phyloP scores from a whole-genome alignment of 192 early-diverging fungal species.

The Coemansia sp. region DNA sequence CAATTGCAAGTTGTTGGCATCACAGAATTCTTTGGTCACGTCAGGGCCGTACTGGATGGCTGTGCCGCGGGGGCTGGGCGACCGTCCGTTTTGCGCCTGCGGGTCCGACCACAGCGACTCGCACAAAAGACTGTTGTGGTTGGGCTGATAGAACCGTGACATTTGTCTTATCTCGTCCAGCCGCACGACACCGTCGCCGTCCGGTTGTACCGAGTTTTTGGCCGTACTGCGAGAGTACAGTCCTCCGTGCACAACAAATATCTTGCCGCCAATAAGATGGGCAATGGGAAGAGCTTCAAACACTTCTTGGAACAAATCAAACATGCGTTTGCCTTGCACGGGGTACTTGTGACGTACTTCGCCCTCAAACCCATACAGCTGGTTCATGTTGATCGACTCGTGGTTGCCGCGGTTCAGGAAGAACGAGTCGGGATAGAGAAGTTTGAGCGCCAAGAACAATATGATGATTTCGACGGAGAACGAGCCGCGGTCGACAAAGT shows the following conservation, averaged over 20 bases:
- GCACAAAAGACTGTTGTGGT: constrained; percentile 77
- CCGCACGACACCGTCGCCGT: constrained; percentile 67
- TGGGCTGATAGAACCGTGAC: constrained; percentile 78
- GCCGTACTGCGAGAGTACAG: constrained; percentile 82
- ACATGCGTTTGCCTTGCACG: constrained; percentile 71
- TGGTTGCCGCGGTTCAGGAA: constrained; percentile 96
- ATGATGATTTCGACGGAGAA: constrained; percentile 97
- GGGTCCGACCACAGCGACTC: constrained; percentile 99
- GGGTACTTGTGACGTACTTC: constrained; percentile 93
- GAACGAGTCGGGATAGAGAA: constrained; percentile 80
- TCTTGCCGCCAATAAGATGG: constrained; percentile 87
- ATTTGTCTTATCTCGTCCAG: constrained; percentile 89
- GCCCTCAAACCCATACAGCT: constrained; percentile 98
- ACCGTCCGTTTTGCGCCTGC: constrained; percentile 74
- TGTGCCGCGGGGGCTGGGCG: constrained; percentile 89
- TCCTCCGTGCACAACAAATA: constrained; percentile 96
- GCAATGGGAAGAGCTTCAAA: constrained; percentile 94
- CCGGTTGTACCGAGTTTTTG: constrained; percentile 28
- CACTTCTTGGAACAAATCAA: constrained; percentile 91
- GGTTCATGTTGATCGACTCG: constrained; percentile 98
- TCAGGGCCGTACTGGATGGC: constrained; percentile 98
- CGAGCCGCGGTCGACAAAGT: constrained; percentile 98
- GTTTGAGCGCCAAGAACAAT: constrained; percentile 87
- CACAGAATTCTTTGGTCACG: constrained; percentile 89
- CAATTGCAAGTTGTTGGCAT: constrained; percentile 78